These are phyloP conservation scores for Microdochium nivale DNA, from an alignment of 2,329 filamentous ascomycete genomes.

Conservation along the genomic window DNA sequence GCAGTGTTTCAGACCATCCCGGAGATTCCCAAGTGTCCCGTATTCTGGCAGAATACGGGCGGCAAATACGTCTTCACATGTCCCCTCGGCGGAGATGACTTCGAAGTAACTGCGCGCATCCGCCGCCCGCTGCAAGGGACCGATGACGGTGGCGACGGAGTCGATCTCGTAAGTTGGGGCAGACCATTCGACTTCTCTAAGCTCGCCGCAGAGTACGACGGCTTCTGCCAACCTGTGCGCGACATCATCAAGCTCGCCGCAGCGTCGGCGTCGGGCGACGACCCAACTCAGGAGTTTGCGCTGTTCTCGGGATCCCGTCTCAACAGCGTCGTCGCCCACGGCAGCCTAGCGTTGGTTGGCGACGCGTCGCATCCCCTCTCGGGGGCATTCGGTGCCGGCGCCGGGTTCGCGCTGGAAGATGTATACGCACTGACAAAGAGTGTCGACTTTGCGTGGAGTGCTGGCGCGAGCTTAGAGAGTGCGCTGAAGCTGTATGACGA, in stretches of 20 bases:
- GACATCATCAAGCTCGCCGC: constrained; percentile 13
- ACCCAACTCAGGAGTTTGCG: constrained; percentile 26
- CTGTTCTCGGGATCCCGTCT: constrained; percentile 37
- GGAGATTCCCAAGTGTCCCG: constrained; percentile 16
- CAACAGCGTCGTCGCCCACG: constrained; percentile 27
- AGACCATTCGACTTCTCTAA: constrained; percentile 10
- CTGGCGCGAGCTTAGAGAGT: constrained; percentile 8
- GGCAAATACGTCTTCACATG: constrained; percentile 23
- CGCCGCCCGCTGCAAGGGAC: constrained; percentile 4
- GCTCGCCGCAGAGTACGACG: constrained; percentile 14
- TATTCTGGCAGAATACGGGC: constrained; percentile 22
- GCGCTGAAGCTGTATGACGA: constrained; percentile 16
- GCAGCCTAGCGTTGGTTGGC: constrained; percentile 40
- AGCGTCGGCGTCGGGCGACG: constrained; percentile 26
- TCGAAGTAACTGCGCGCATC: constrained; percentile 21
- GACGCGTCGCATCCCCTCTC: constrained; percentile 47
- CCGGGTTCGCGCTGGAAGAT: constrained; percentile 28
- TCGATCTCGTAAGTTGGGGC: constrained; percentile 21
- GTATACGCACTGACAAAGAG: constrained; percentile 27
- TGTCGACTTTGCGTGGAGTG: constrained; percentile 17
- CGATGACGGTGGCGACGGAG: constrained; percentile 6
- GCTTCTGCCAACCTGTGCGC: constrained; percentile 21
- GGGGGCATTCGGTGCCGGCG: constrained; percentile 30
- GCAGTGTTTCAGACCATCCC: constrained; percentile 15
- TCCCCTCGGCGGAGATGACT: constrained; percentile 21